Percentiles rank a stretch among this genome's conserved stretches.
Evolutionary conservation across 192 early-diverging fungal species (phyloP).

Genomic region (Dissophora globulifera): DNA sequence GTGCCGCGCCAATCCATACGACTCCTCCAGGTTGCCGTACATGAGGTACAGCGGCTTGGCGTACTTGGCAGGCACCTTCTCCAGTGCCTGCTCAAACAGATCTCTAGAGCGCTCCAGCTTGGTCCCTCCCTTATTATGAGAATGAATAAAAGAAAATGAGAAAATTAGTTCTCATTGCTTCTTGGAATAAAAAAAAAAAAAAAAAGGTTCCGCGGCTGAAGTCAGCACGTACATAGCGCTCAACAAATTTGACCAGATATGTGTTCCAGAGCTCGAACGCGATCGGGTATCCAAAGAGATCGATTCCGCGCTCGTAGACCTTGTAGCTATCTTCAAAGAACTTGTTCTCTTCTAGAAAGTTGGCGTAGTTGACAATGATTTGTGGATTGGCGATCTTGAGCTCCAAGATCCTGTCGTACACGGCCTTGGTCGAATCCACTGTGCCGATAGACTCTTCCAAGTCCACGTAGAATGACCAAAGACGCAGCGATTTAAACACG

Average conservation of each 20-base stretch:
- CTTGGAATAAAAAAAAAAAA: too few species aligned
- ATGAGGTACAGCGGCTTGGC: conserved; percentile 88
- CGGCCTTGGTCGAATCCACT: conserved; percentile 78
- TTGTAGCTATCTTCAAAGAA: conserved; percentile 97
- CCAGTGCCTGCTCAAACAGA: conserved; percentile 94
- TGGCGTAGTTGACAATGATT: conserved; percentile 95
- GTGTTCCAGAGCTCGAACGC: conserved; percentile 98
- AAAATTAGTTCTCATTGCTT: too few species aligned
- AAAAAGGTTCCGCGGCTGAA: too few species aligned
- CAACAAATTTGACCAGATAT: conserved; percentile 88
- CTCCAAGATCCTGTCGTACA: conserved; percentile 94
- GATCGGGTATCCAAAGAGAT: conserved; percentile 95
- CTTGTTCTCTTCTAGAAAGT: conserved; percentile 86
- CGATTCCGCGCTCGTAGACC: conserved; percentile 96
- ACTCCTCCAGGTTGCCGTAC: conserved; percentile 94
- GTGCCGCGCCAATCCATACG: conserved; percentile 88
- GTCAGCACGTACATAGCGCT: conserved; percentile 74
- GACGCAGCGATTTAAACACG: conserved; percentile 85
- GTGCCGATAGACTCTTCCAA: conserved; percentile 92
- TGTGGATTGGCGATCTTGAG: conserved; percentile 96
- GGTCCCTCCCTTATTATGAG: conserved; percentile 66
- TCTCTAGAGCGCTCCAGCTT: conserved; percentile 94
- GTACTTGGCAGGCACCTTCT: conserved; percentile 84
- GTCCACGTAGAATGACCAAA: conserved; percentile 97
- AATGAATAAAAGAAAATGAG: not conserved